phyloP scores from a whole-genome alignment of 805 yeast species.

The Candida insectalens region DNA sequence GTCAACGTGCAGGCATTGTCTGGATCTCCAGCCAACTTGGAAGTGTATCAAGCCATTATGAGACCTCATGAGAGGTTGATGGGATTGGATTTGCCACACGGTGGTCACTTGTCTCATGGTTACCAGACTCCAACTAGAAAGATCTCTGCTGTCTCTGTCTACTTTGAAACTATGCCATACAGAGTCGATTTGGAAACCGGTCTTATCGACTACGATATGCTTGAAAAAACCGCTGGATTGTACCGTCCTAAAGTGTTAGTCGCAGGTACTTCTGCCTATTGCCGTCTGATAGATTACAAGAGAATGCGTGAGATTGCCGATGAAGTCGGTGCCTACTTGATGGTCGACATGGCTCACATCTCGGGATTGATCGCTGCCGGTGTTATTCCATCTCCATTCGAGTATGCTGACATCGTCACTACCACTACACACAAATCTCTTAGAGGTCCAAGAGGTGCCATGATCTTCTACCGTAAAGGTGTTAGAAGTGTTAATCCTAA shows the following conservation, averaged over 20 bases:
- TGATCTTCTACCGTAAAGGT: constrained; percentile 98
- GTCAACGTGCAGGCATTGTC: constrained; percentile 94
- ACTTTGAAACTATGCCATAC: constrained; percentile 98
- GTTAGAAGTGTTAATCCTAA: constrained; percentile 76
- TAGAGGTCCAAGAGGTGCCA: constrained; percentile 99
- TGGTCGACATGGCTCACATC: constrained; percentile 98
- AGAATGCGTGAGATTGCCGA: constrained; percentile 96
- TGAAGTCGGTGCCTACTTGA: constrained; percentile 91
- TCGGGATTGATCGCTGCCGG: constrained; percentile 95
- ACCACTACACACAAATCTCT: constrained; percentile 98
- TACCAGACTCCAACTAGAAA: constrained; percentile 91
- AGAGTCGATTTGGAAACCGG: constrained; percentile 90
- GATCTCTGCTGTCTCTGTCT: constrained; percentile 92
- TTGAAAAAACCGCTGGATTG: constrained; percentile 81
- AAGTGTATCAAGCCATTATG: constrained; percentile 92
- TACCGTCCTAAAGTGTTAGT: constrained; percentile 95
- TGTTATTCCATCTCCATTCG: constrained; percentile 93
- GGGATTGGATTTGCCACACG: constrained; percentile 98
- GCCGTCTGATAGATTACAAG: constrained; percentile 92
- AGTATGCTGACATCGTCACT: constrained; percentile 94
- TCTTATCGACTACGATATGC: constrained; percentile 88
- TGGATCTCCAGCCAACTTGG: constrained; percentile 96
- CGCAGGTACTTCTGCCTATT: constrained; percentile 98
- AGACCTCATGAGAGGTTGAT: constrained; percentile 93
- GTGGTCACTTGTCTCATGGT: constrained; percentile 98